phyloP scores from a whole-genome alignment of 179 eudicot genomes.

The Spinacia oleracea region DNA sequence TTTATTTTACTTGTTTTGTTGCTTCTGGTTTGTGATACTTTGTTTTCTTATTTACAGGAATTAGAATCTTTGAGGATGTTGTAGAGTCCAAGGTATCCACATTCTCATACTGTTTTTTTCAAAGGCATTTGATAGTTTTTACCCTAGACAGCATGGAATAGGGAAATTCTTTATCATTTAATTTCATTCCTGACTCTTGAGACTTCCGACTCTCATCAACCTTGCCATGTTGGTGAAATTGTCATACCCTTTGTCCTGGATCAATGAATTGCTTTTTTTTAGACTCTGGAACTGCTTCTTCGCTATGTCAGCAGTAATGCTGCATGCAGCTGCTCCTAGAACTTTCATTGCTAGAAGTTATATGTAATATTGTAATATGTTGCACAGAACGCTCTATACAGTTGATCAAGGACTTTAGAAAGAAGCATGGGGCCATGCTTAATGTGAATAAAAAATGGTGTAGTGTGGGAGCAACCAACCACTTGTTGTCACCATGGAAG shows the following conservation, averaged over 20 bases:
- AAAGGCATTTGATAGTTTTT: background rate
- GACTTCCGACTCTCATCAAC: no score
- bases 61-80: slow-evolving; percentile 89
- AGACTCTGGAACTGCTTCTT: slow-evolving; percentile 3
- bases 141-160: background rate
- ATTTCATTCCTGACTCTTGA: background rate
- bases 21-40: slow-evolving; percentile 18
- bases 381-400: background rate
- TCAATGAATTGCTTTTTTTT: background rate
- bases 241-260: background rate
- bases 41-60: slow-evolving; percentile 54
- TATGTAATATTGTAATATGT: no score
- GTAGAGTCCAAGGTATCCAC: slow-evolving; percentile 59
- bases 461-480: background rate
- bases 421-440: background rate
- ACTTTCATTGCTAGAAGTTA: background rate
- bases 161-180: background rate
- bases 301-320: background rate
- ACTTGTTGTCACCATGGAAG: background rate
- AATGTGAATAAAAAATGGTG: background rate
- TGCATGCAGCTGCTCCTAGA: slow-evolving; percentile 13
- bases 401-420: background rate
- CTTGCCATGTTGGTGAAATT: background rate
- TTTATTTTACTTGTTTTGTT: background rate
- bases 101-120: background rate